Evolutionary conservation across 176 grass and related monocot genomes (phyloP), one percentile per base, ranked within the genome.

Genomic region (Aegilops bicornis): DNA sequence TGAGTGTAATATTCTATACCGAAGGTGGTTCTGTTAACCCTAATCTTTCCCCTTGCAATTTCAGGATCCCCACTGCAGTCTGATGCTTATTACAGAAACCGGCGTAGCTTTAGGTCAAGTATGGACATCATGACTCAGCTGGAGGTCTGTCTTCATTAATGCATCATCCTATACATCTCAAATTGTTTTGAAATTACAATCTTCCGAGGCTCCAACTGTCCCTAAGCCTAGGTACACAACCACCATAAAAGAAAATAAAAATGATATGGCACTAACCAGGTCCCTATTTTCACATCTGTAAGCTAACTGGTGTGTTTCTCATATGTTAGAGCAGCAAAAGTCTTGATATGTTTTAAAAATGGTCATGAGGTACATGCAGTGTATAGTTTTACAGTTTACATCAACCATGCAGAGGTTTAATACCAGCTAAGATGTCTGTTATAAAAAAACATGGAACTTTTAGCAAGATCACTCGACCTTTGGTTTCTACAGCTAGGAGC

Each of bases 71-170:
- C 87, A 83, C 68, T 80, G 69, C 92, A 97, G 85, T 58, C 92
- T 69, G 90, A 93, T 84, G 61, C 82, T 86, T 99, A 93, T 85
- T 82, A 89, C 48, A 80, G 83, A 85, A 99, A 80, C 83, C 79
- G 77, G 36, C 89, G 73, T 75, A 91, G 93, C 93, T 94, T 99
- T 88, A 91, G 72, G 76, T 85, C 87, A 9, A 93, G 85, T 27
- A 80, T 93, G 60, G 92, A 97, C 77, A 94, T 91, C 66, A 91
- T 94, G 69, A 88, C 20, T 91, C 90, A 99, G 50, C 82, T 95
- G 40, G 94, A 97, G 97, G 97, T 99, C 81, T 86, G 54, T 88
- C 73, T 62, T 69, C 33, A 29, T 76, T 68, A 79, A 69, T 69
- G 19, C 48, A 20, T 52, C 25, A 59, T 72, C 70, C 42, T 58